phyloP scores from a whole-genome alignment of 371 early-diverging fungal genomes.

The Lichtheimia ornata region DNA sequence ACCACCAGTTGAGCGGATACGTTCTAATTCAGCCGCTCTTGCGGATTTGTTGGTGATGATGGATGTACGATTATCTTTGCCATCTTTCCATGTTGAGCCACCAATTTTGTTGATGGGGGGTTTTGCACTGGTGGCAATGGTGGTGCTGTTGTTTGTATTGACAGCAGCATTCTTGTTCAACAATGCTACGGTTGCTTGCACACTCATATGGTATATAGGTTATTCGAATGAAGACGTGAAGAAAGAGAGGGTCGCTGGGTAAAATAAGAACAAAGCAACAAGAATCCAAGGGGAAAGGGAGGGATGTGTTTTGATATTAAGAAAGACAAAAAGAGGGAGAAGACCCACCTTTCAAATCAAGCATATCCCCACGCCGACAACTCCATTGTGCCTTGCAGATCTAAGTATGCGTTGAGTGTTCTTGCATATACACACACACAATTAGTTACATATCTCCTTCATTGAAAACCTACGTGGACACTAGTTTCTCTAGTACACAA shows the following conservation, averaged over 20 bases:
- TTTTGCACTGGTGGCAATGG: constrained; percentile 1
- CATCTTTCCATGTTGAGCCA: neutral
- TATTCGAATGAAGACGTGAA: constrained; percentile 1
- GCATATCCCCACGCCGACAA: neutral
- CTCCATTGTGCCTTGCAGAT: neutral
- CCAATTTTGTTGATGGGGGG: neutral
- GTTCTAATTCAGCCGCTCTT: neutral
- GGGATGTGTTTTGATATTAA: neutral
- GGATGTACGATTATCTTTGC: neutral
- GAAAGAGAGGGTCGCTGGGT: neutral
- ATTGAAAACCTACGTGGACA: neutral
- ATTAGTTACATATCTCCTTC: too few species aligned
- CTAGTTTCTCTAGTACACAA: neutral
- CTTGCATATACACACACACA: too few species aligned
- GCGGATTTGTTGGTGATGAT: neutral
- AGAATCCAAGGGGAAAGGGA: neutral
- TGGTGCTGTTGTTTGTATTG: constrained; percentile 1
- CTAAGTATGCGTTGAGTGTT: too few species aligned
- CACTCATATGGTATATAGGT: constrained; percentile 29
- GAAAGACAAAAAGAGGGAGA: neutral
- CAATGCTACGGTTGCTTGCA: constrained; percentile 41
- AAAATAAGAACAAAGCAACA: neutral
- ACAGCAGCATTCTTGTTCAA: constrained; percentile 26
- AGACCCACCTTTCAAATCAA: neutral
- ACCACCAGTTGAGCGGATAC: constrained; percentile 8